Percentiles rank a stretch among this genome's conserved stretches.
phyloP scores from a whole-genome alignment of 805 yeast species.

The Kuraishia molischiana region DNA sequence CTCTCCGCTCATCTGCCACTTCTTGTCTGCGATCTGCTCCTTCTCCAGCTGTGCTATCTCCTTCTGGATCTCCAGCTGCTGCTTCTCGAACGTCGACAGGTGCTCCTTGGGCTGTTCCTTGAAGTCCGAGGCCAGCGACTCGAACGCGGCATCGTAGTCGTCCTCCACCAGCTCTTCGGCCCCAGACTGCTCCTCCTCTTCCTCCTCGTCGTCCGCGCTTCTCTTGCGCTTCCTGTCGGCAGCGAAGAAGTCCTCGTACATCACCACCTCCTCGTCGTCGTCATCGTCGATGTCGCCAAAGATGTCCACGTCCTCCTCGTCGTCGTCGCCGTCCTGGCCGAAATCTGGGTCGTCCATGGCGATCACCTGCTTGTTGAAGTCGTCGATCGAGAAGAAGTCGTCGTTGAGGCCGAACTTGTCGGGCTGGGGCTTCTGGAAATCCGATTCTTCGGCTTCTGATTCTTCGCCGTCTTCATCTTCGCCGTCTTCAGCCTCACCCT shows the following conservation, averaged over 20 bases:
- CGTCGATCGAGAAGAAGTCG: conserved; percentile 76
- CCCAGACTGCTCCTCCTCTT: conserved; percentile 7
- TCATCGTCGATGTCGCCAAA: conserved; percentile 31
- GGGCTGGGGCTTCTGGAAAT: conserved; percentile 16
- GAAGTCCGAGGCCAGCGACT: conserved; percentile 25
- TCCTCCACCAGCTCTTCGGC: conserved; percentile 40
- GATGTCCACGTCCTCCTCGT: conserved; percentile 31
- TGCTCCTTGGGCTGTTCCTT: conserved; percentile 18
- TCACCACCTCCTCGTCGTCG: conserved; percentile 32
- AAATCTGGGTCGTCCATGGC: conserved; percentile 41
- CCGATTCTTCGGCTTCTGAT: conserved; percentile 16
- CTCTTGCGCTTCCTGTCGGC: conserved; percentile 4
- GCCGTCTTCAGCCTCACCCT: conserved; percentile 18
- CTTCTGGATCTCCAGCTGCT: conserved; percentile 63
- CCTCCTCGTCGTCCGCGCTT: conserved; percentile 5
- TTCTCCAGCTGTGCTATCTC: conserved; percentile 76
- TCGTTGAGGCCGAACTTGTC: conserved; percentile 70
- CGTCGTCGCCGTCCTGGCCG: conserved; percentile 33
- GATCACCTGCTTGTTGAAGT: conserved; percentile 67
- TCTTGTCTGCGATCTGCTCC: conserved; percentile 83
- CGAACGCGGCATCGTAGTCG: conserved; percentile 51
- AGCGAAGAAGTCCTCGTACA: conserved; percentile 59
- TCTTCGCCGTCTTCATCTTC: too few relatives aligned
- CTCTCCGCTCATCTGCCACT: conserved; percentile 95
- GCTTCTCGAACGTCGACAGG: conserved; percentile 73